Percentiles rank a stretch among this genome's conserved stretches.
These are phyloP conservation scores for Fonsecaea monophora DNA, from an alignment of 2,329 filamentous ascomycete species.

Conservation along the genomic window DNA sequence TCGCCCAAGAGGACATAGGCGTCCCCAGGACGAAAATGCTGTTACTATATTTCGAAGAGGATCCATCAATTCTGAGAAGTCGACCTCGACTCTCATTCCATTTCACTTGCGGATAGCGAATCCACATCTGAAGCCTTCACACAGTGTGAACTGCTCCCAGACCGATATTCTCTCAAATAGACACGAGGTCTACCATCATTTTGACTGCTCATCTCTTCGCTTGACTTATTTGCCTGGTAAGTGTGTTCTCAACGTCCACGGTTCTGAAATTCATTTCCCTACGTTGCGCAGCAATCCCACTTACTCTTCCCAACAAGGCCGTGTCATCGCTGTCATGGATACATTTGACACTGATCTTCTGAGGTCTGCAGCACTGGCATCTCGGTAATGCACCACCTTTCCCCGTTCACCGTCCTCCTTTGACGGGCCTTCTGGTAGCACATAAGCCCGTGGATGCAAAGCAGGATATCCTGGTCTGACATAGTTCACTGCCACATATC, in stretches of 20 bases:
- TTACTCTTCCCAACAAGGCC: constrained; percentile 16
- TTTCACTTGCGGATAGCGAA: not conserved
- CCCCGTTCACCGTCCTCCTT: constrained; percentile 27
- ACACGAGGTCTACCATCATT: not conserved
- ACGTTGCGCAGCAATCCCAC: constrained; percentile 18
- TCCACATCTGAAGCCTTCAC: not conserved
- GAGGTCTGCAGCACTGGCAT: constrained; percentile 30
- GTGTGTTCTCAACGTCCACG: constrained; percentile 13
- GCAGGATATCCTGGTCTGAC: constrained; percentile 33
- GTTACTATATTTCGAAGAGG: constrained; percentile 30
- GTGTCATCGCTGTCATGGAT: constrained; percentile 35
- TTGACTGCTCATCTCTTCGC: not conserved
- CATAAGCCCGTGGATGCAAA: constrained; percentile 31
- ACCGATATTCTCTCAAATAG: not conserved
- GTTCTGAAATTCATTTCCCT: constrained; percentile 21
- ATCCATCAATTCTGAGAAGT: constrained; percentile 18
- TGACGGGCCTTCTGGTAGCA: constrained; percentile 27
- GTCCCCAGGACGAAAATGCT: constrained; percentile 8
- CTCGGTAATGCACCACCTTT: constrained; percentile 34
- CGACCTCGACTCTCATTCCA: constrained; percentile 11
- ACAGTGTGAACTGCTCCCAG: not conserved
- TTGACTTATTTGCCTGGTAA: constrained; percentile 15
- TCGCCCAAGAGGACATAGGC: constrained; percentile 19
- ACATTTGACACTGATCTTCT: constrained; percentile 30
- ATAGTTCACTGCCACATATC: constrained; percentile 24